Conservation (phyloP, 768 basidiomycete genomes). For the Pleurotus ostreatus region DNA sequence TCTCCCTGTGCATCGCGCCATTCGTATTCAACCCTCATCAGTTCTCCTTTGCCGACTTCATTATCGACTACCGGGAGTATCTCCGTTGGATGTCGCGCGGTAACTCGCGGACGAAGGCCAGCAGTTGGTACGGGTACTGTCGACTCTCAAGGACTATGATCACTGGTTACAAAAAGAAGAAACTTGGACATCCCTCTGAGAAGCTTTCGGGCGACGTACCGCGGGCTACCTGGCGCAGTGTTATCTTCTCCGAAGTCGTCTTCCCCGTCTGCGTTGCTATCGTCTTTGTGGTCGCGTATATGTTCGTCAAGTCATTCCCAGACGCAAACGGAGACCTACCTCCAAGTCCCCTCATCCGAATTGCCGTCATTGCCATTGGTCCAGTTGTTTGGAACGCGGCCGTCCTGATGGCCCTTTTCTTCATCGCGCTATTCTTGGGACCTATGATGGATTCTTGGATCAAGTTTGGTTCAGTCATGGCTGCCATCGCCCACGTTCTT, state of each 20-base stretch:
- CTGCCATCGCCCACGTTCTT: constrained; percentile 81
- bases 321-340: constrained; percentile 52
- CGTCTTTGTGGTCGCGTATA: constrained; percentile 80
- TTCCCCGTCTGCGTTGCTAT: constrained; percentile 73
- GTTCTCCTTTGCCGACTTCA: constrained; percentile 94
- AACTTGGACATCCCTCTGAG: constrained; percentile 95
- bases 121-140: constrained; percentile 99
- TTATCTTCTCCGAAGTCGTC: constrained; percentile 80
- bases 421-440: constrained; percentile 88
- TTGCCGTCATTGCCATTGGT: constrained; percentile 83
- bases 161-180: constrained; percentile 99
- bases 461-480: constrained; percentile 91
- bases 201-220: constrained; percentile 94
- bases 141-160: constrained; percentile 96
- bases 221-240: constrained; percentile 82
- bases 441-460: constrained; percentile 83
- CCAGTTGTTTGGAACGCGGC: constrained; percentile 96
- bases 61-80: constrained; percentile 98
- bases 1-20: constrained; percentile 92
- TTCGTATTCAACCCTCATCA: constrained; percentile 99
- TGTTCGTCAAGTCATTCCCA: constrained; percentile 93
- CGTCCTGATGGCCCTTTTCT: constrained; percentile 79
- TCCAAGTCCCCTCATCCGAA: constrained; percentile 87
- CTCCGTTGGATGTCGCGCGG: constrained; percentile 99
- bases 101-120: constrained; percentile 93